Evolutionary conservation across 2,329 filamentous ascomycete species (phyloP).

Genomic region (Trichoderma lentiforme): DNA sequence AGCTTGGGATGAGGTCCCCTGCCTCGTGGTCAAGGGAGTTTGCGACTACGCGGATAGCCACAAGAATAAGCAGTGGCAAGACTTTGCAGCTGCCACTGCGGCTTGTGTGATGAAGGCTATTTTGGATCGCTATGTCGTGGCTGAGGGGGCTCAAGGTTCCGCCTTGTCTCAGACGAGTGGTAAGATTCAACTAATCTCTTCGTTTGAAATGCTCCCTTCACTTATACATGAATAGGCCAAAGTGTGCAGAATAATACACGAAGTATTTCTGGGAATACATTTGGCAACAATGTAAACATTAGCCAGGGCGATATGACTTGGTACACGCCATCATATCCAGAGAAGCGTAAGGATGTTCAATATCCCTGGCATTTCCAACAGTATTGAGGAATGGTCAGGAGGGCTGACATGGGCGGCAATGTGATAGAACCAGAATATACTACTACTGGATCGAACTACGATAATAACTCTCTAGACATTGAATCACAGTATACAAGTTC

Average conservation of each 20-base stretch:
- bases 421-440: too few relatives aligned
- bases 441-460: too few relatives aligned
- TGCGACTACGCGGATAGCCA: slow-evolving; percentile 41
- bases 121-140: slow-evolving; percentile 12
- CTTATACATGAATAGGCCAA: not conserved
- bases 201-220: too few relatives aligned
- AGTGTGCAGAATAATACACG: not conserved
- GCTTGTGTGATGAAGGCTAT: slow-evolving; percentile 33
- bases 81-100: slow-evolving; percentile 35
- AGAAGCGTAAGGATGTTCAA: too few relatives aligned
- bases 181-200: not conserved
- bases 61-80: slow-evolving; percentile 36
- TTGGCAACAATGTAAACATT: not conserved
- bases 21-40: slow-evolving; percentile 35
- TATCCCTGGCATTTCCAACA: too few relatives aligned
- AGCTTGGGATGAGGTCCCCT: slow-evolving; percentile 30
- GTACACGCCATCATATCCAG: too few relatives aligned
- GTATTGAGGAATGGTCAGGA: too few relatives aligned
- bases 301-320: not conserved
- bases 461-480: too few relatives aligned
- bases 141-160: not conserved
- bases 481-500: too few relatives aligned
- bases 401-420: too few relatives aligned
- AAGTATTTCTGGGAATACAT: not conserved
- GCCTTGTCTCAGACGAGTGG: not conserved